Percentiles rank a stretch among this genome's conserved stretches.
Evolutionary conservation across 257 asterid genomes (phyloP).

Genomic region (Lithospermum erythrorhizon): DNA sequence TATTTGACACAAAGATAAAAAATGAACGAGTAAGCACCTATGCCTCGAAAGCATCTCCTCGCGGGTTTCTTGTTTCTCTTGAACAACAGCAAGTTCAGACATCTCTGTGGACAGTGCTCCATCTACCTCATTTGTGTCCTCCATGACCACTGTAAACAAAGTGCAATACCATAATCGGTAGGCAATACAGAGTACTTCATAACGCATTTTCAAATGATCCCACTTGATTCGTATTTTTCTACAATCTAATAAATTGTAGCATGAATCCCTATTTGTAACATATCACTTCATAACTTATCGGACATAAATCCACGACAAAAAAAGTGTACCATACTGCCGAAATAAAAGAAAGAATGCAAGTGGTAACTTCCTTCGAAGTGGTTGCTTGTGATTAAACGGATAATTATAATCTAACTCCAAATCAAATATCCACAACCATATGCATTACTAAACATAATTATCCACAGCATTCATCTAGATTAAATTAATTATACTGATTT

Average conservation of each 20-base stretch:
- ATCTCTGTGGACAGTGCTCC: constrained; percentile 25
- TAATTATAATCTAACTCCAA: too few relatives aligned
- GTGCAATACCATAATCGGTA: background rate
- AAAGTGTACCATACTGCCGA: too few relatives aligned
- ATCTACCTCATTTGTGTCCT: constrained; percentile 29
- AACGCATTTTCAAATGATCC: too few relatives aligned
- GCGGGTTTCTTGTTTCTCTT: constrained; percentile 33
- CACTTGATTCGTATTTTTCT: too few relatives aligned
- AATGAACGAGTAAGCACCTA: constrained; percentile 14
- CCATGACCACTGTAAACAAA: constrained; percentile 20
- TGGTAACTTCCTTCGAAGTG: too few relatives aligned
- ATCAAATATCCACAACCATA: background rate
- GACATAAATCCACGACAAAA: too few relatives aligned
- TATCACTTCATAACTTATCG: too few relatives aligned
- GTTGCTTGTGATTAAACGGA: too few relatives aligned
- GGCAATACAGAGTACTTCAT: too few relatives aligned
- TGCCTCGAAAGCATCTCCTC: constrained; percentile 71
- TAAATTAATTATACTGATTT: background rate
- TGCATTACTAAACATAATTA: background rate
- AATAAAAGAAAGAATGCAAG: too few relatives aligned
- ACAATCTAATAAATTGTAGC: too few relatives aligned
- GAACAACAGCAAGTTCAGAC: constrained; percentile 20
- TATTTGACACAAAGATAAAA: background rate
- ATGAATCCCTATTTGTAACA: too few relatives aligned
- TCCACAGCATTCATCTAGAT: background rate